Evolutionary conservation across 2,329 filamentous ascomycete genomes (phyloP), one percentile per base, ranked within the genome.

Genomic region (Ceratocystis huliohia): DNA sequence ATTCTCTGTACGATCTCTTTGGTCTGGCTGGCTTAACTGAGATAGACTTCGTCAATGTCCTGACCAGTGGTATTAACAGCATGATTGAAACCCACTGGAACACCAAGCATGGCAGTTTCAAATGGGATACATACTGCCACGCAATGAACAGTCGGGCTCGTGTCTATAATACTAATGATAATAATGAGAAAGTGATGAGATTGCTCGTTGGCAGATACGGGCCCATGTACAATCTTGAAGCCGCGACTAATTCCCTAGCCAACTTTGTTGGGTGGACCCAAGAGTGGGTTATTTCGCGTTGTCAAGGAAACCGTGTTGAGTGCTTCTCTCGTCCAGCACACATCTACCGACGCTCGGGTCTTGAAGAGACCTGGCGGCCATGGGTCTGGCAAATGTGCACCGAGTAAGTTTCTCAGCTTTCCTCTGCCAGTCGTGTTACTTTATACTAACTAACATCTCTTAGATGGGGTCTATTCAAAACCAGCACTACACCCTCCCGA

Each of bases 391-490:
- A 84, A 68, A 80, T 78, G 48, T 84, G 81, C 74, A 82, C 80
- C 5, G 78, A 84, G 76, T 81, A 72, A 73, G 77, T 73, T 5
- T 5, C 13, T 1, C 5, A 37, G 2, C 46, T 44, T 44, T 22
- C 45, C 50, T 28, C 7, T n/a, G 48, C 22, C 33, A n/a, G n/a
- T 20, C 44, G 41, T 44, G 6, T n/a, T 25, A 0, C 37, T 28
- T 3, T 1, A 17, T 2, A 45, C 3, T n/a, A 10, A 48, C 70
- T 71, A 65, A 72, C 63, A 64, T 3, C 61, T 67, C 68, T 20
- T 15, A 82, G 84, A 80, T 94, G 88, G 89, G 90, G 89, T 8
- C 94, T 84, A 75, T 83, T 92, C 63, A 82, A 87, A 70, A 90
- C 88, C 0, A 89, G 90, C 61, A 86, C 84, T 3, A 83, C 85